phyloP scores from a whole-genome alignment of 2,329 filamentous ascomycete genomes.

The Colletotrichum chlorophyti region DNA sequence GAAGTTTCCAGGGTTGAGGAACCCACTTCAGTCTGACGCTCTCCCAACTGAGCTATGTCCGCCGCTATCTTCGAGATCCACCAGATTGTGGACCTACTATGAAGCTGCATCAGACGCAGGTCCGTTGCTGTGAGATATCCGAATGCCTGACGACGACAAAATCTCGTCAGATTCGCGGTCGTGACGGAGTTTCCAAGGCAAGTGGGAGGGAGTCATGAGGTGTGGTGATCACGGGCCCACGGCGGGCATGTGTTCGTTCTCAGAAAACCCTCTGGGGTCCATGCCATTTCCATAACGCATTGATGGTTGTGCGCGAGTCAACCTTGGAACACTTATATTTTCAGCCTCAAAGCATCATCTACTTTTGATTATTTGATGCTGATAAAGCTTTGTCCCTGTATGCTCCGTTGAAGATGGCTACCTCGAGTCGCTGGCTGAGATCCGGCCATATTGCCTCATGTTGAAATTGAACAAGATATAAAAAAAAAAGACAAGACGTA shows the following conservation, averaged over 20 bases:
- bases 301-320: not conserved
- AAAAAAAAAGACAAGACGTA: not conserved
- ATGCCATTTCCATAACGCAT: not conserved
- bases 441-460: constrained; percentile 17
- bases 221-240: not conserved
- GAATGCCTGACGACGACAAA: not conserved
- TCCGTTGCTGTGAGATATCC: not conserved
- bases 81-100: rapidly evolving
- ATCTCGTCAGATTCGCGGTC: not conserved
- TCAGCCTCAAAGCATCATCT: constrained; percentile 1
- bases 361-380: constrained; percentile 15
- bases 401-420: constrained; percentile 13
- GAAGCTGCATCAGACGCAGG: not conserved
- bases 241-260: not conserved
- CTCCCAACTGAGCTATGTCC: constrained; percentile 30
- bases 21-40: constrained; percentile 29
- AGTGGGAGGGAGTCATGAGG: not conserved
- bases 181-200: not conserved
- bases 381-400: not conserved
- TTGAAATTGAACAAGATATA: constrained; percentile 10
- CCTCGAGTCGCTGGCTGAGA: constrained; percentile 11
- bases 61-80: constrained; percentile 18
- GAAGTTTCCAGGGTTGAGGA: constrained; percentile 16
- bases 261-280: too few species aligned
- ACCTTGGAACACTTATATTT: not conserved